Percentiles rank a stretch among this genome's conserved stretches.
phyloP scores from a whole-genome alignment of 202 grass and related monocot genomes.

The Cymbopogon flexuosus region DNA sequence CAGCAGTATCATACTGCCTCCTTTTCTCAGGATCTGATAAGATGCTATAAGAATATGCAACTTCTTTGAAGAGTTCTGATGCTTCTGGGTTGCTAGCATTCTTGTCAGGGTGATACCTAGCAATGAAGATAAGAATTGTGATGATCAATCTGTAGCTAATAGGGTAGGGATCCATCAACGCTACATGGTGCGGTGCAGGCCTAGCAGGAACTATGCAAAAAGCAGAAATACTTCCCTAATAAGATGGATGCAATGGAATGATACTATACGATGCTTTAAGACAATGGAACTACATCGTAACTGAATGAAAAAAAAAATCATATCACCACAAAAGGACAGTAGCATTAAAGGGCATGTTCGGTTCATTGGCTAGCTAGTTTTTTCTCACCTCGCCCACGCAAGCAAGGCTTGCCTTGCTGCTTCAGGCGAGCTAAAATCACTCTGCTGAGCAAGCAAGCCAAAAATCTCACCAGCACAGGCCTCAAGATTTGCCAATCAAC shows the following conservation, averaged over 20 bases:
- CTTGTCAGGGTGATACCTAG: constrained; percentile 97
- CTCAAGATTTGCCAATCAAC: background rate
- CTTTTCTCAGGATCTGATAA: constrained; percentile 96
- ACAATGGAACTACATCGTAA: background rate
- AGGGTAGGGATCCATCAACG: constrained; percentile 11
- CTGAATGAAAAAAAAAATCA: background rate
- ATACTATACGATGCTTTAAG: background rate
- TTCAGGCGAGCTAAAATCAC: background rate
- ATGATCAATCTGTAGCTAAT: background rate
- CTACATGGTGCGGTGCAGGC: background rate
- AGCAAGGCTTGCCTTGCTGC: background rate
- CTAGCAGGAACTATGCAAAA: background rate
- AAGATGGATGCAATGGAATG: background rate
- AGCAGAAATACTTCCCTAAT: background rate
- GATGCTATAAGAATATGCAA: constrained; percentile 99
- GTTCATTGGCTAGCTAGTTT: background rate
- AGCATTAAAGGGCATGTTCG: background rate
- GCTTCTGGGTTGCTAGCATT: constrained; percentile 96
- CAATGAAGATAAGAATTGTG: constrained; percentile 25
- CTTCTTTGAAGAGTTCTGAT: constrained; percentile 98
- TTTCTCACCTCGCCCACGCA: background rate
- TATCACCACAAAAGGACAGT: background rate
- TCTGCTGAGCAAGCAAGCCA: background rate
- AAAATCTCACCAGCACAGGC: background rate
- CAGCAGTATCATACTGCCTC: constrained; percentile 93